phyloP scores from a whole-genome alignment of 306 rosid species.

The Senna siamea region DNA sequence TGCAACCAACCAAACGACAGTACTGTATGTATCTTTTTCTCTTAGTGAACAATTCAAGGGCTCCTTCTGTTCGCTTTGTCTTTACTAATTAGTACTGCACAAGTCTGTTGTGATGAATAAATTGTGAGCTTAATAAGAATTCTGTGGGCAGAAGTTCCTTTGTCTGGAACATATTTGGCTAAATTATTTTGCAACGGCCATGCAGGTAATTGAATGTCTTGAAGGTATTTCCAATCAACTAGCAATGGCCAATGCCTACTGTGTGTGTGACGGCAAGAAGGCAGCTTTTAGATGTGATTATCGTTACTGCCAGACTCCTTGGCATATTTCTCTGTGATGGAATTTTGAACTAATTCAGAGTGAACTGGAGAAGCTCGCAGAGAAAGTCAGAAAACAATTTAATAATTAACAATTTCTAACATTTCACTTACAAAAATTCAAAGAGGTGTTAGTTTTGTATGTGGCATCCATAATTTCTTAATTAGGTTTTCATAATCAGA shows the following conservation, averaged over 20 bases:
- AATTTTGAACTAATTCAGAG: background rate
- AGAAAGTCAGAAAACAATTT: background rate
- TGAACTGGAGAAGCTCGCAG: background rate
- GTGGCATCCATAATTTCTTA: too few relatives aligned
- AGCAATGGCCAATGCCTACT: background rate
- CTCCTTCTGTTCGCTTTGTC: background rate
- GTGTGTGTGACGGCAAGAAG: too few relatives aligned
- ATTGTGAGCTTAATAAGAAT: background rate
- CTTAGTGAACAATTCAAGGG: background rate
- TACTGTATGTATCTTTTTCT: background rate
- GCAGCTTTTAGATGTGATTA: background rate
- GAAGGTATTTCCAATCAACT: background rate
- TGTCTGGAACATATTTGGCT: background rate
- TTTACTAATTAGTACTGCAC: background rate
- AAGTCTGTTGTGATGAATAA: background rate
- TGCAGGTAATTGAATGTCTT: background rate
- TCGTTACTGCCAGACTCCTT: background rate
- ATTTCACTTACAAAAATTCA: background rate
- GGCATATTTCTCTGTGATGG: background rate
- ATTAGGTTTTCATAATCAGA: too few relatives aligned
- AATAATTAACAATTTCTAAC: background rate
- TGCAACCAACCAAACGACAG: background rate
- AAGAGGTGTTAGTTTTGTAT: too few relatives aligned
- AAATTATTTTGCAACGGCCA: background rate
- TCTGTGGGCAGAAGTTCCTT: background rate